A percentile compares a stretch with the other conserved stretches of the same genome.
Evolutionary conservation across 176 grass and related monocot genomes (phyloP).

Genomic region (Rhynchospora pubera): DNA sequence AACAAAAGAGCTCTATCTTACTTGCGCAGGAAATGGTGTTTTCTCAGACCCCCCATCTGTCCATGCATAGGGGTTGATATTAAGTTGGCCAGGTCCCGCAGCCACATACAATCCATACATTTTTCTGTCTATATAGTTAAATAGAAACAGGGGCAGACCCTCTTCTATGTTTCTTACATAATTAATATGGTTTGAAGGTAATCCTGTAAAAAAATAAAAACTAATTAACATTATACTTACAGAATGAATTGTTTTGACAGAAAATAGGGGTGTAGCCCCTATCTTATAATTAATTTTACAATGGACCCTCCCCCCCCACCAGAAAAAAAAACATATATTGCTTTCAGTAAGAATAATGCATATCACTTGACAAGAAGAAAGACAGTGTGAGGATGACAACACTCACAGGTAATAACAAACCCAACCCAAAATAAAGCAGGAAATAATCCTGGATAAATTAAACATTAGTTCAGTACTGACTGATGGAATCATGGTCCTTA

Average conservation of each 20-base stretch:
- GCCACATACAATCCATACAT: slow-evolving; percentile 85
- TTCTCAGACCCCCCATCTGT: slow-evolving; percentile 46
- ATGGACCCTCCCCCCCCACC: too few species aligned
- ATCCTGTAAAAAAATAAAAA: slow-evolving; percentile 35
- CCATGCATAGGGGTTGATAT: slow-evolving; percentile 77
- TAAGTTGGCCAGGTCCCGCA: slow-evolving; percentile 47
- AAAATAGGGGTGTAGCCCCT: too few species aligned
- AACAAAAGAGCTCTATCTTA: background rate
- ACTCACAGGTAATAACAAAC: too few species aligned
- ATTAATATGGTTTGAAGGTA: slow-evolving; percentile 45
- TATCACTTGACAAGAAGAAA: background rate
- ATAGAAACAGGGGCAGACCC: slow-evolving; percentile 82
- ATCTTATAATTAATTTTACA: background rate
- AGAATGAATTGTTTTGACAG: background rate
- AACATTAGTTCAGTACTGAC: background rate
- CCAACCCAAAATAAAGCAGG: background rate
- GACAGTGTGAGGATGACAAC: background rate
- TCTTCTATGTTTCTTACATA: slow-evolving; percentile 72
- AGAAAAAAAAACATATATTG: background rate
- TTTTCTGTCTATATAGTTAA: slow-evolving; percentile 58
- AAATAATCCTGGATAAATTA: background rate
- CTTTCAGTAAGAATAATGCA: background rate
- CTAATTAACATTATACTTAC: slow-evolving; percentile 7
- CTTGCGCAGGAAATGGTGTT: slow-evolving; percentile 77
- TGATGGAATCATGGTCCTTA: background rate